Conservation (phyloP, 768 basidiomycete species). For the Naganishia onofrii region DNA sequence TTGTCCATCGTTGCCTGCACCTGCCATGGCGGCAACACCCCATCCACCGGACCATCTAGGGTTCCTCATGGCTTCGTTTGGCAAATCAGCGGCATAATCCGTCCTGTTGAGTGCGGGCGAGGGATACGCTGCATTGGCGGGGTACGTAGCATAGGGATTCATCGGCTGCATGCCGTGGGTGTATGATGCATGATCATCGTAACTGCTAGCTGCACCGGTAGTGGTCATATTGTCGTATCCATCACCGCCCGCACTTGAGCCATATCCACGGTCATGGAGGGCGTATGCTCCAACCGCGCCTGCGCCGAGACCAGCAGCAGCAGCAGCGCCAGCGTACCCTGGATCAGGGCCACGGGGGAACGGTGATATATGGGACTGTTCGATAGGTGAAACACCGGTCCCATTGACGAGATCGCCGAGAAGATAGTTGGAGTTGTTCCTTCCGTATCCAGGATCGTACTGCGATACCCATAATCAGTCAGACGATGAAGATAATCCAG, state of each 20-base stretch:
- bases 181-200: slow-evolving; percentile 14
- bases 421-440: slow-evolving; percentile 11
- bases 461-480: background rate
- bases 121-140: slow-evolving; percentile 15
- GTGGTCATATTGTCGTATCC: slow-evolving; percentile 25
- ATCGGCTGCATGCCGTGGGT: slow-evolving; percentile 19
- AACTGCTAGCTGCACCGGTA: slow-evolving; percentile 7
- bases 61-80: slow-evolving; percentile 9
- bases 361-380: slow-evolving; percentile 10
- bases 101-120: slow-evolving; percentile 17
- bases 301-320: slow-evolving; percentile 12
- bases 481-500: background rate
- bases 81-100: slow-evolving; percentile 14
- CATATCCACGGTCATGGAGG: slow-evolving; percentile 1
- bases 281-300: slow-evolving; percentile 22
- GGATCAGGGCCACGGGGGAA: slow-evolving; percentile 6
- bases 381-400: slow-evolving; percentile 1
- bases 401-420: slow-evolving; percentile 8
- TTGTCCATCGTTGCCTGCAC: background rate
- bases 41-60: slow-evolving; percentile 18
- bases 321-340: slow-evolving; percentile 9
- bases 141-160: slow-evolving; percentile 11
- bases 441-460: slow-evolving; percentile 26
- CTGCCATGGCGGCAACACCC: slow-evolving; percentile 10
- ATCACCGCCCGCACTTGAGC: slow-evolving; percentile 7